phyloP scores from a whole-genome alignment of 495 filamentous ascomycete species.

The Pyrenopolyporus hunteri region DNA sequence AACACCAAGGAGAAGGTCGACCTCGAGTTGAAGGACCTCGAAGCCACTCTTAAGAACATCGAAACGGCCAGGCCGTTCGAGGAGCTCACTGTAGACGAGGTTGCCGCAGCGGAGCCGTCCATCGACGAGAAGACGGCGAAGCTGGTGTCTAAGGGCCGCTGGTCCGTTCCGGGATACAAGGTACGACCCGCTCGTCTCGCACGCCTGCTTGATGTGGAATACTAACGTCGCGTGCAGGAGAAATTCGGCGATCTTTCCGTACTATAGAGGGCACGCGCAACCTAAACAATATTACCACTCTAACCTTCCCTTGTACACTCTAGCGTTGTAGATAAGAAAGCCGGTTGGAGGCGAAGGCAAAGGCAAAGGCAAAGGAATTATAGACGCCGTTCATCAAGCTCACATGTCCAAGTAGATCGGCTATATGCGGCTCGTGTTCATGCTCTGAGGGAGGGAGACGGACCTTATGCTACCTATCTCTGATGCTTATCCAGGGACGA shows the following conservation, averaged over 20 bases:
- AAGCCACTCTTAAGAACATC: slow-evolving; percentile 95
- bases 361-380: slow-evolving; percentile 43
- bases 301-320: slow-evolving; percentile 62
- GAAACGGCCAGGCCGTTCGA: slow-evolving; percentile 95
- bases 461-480: too few relatives aligned
- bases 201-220: background rate
- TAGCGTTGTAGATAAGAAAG: slow-evolving; percentile 63
- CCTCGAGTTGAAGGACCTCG: slow-evolving; percentile 85
- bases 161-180: slow-evolving; percentile 98
- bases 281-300: slow-evolving; percentile 14
- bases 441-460: too few relatives aligned
- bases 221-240: slow-evolving; percentile 64
- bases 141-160: slow-evolving; percentile 95
- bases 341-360: slow-evolving; percentile 31
- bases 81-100: slow-evolving; percentile 96
- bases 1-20: slow-evolving; percentile 95
- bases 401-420: background rate
- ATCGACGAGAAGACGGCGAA: slow-evolving; percentile 93
- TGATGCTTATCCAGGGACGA: too few relatives aligned
- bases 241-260: slow-evolving; percentile 97
- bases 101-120: slow-evolving; percentile 87
- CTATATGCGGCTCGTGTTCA: too few relatives aligned
- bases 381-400: slow-evolving; percentile 27
- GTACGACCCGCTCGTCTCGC: slow-evolving; percentile 55
- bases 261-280: slow-evolving; percentile 64